phyloP scores from a whole-genome alignment of 1,284 basidiomycete genomes.

The Ustilago cynodontis region DNA sequence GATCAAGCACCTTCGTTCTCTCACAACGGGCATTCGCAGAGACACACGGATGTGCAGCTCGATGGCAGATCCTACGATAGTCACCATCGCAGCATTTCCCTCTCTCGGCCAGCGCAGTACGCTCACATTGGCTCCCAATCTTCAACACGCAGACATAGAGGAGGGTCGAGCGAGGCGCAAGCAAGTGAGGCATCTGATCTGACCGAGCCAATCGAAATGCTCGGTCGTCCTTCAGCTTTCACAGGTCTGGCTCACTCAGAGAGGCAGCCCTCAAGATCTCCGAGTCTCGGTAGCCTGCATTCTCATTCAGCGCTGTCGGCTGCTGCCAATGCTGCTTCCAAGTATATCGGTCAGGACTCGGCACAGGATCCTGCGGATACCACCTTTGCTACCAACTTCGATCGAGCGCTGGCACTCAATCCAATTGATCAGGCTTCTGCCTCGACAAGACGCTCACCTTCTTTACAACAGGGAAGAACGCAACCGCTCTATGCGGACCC shows the following conservation, averaged over 20 bases:
- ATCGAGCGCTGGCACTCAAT: conserved; percentile 16
- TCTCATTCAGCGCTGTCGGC: conserved; percentile 28
- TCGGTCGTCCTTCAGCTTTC: conserved; percentile 28
- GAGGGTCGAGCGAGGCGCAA: neutral
- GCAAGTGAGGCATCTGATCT: conserved; percentile 12
- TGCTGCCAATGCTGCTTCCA: conserved; percentile 28
- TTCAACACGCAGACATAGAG: neutral
- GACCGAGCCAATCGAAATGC: conserved; percentile 40
- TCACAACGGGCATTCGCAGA: neutral
- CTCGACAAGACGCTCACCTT: neutral
- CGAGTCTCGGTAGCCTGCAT: conserved; percentile 12
- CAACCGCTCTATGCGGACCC: neutral
- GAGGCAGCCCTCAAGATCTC: conserved; percentile 2
- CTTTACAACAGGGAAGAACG: neutral
- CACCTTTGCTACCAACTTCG: conserved; percentile 30
- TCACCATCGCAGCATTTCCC: conserved; percentile 30
- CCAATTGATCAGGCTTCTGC: neutral
- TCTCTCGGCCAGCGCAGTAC: conserved; percentile 26
- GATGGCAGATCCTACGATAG: conserved; percentile 9
- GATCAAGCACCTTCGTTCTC: conserved; percentile 19
- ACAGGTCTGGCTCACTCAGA: neutral
- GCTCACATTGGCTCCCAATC: neutral
- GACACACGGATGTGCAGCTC: neutral
- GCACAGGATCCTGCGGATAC: conserved; percentile 20
- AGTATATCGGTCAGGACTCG: neutral